These are phyloP conservation scores for Annulohypoxylon maeteangense DNA, from an alignment of 495 filamentous ascomycete genomes.

Conservation along the genomic window DNA sequence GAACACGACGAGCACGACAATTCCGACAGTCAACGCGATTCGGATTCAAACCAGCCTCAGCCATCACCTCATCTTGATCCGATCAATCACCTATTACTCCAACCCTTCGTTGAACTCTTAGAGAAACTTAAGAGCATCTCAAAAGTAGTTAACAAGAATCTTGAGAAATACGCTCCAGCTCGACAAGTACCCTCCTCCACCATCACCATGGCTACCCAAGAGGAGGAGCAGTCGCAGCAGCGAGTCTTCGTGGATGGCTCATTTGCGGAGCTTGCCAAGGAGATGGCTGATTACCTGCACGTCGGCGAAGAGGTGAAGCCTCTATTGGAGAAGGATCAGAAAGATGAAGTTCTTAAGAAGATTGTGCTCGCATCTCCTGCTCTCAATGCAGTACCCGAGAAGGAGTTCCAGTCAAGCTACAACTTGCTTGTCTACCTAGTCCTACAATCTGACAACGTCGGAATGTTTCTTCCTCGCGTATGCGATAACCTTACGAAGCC, in stretches of 20 bases:
- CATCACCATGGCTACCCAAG: conserved; percentile 3
- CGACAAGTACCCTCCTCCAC: background rate
- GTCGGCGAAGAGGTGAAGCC: conserved; percentile 75
- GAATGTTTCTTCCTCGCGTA: conserved; percentile 85
- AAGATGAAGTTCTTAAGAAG: conserved; percentile 89
- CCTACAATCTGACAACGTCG: conserved; percentile 80
- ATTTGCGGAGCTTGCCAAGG: conserved; percentile 87
- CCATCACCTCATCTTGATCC: too few relatives aligned
- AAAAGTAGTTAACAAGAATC: background rate
- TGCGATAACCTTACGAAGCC: conserved; percentile 89
- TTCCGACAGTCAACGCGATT: background rate
- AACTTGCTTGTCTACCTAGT: conserved; percentile 95
- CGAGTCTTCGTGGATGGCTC: conserved; percentile 86
- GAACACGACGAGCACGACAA: background rate
- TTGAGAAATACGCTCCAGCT: background rate
- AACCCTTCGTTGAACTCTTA: too few relatives aligned
- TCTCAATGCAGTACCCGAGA: conserved; percentile 87
- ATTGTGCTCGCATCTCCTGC: conserved; percentile 76
- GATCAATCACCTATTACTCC: too few relatives aligned
- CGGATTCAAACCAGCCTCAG: background rate
- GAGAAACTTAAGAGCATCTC: background rate
- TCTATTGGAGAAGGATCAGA: conserved; percentile 74
- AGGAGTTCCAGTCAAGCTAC: conserved; percentile 93
- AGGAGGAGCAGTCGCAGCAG: conserved; percentile 31
- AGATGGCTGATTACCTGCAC: conserved; percentile 86